Base-by-base conservation (phyloP, 805 yeast genomes). In the Hanseniaspora singularis region DNA sequence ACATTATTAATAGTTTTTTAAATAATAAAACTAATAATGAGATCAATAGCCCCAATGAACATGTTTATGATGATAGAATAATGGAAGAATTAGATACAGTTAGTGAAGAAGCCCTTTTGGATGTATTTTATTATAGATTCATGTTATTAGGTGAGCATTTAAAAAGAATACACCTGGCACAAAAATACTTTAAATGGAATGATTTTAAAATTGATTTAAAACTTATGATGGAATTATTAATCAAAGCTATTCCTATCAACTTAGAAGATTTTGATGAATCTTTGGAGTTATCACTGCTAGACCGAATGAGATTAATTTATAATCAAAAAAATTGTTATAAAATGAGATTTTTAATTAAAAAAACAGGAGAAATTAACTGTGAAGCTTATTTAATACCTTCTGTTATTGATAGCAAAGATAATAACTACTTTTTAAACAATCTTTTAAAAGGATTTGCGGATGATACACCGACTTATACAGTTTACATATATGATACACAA, bases 91-190 rank as follows among this genome's bases (percentile, higher is more conserved):
- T 32, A 24, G 27, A 16, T 12, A 30, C 22, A 22, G 24, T 22
- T 2, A 31, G 27, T 31, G 41, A 46, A 16, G 32, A 32, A 9
- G 52, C 49, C 3, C 46, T 59, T 8, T 27, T 40, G 10, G 48
- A 51, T 22, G 15, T 52, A 3, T 57, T 50, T 42, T 57, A 52
- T 37, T 46, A 60, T 57, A 49, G 61, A 14, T 85, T 83, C 62
- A 77, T 81, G 53, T 65, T 86, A 18, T 63, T 83, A 24, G 71
- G 72, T 12, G 75, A 76, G 50, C 95, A 86, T 62, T 65, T 70
- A 38, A 70, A 72, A 39, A 67, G 95, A 37, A 58, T 85, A 23
- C 66, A 70, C 38, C 69, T 71, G 50, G 63, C 84, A 0, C 55
- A 80, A 14, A 54, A 60, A 15, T 79, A 68, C 57, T 84, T 87